Evolutionary conservation across 2,329 filamentous ascomycete genomes (phyloP).

Genomic region (Biscogniauxia sp.): DNA sequence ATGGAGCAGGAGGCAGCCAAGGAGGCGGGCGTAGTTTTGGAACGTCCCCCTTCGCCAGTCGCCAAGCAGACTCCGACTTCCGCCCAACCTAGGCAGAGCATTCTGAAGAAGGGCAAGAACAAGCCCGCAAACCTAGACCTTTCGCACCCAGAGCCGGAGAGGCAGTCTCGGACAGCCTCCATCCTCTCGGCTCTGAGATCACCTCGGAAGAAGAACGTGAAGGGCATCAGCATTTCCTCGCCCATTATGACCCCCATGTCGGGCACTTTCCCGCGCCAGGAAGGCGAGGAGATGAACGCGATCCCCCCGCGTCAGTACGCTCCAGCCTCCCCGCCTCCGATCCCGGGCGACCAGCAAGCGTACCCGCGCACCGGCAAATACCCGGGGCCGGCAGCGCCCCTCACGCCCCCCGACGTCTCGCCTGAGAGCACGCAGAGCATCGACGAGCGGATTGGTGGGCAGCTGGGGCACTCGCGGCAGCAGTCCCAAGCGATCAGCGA

Average conservation of each 20-base stretch:
- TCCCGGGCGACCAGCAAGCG: constrained; percentile 47
- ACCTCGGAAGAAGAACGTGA: constrained; percentile 50
- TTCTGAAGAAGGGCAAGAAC: constrained; percentile 41
- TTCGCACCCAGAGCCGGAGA: constrained; percentile 41
- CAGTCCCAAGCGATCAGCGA: constrained; percentile 40
- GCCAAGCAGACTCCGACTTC: constrained; percentile 26
- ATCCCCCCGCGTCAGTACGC: constrained; percentile 59
- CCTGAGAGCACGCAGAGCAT: constrained; percentile 51
- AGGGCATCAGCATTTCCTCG: constrained; percentile 59
- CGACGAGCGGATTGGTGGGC: constrained; percentile 52
- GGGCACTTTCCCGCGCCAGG: constrained; percentile 54
- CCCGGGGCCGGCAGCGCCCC: constrained; percentile 39
- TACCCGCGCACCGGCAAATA: constrained; percentile 32
- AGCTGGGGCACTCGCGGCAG: constrained; percentile 39
- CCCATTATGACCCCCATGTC: constrained; percentile 65
- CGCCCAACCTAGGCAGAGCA: constrained; percentile 42
- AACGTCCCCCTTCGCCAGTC: constrained; percentile 41
- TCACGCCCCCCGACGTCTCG: constrained; percentile 45
- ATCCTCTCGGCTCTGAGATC: constrained; percentile 62
- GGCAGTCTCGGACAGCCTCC: constrained; percentile 57
- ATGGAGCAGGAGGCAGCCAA: constrained; percentile 82
- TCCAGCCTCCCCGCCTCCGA: constrained; percentile 55
- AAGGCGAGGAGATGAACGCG: constrained; percentile 54
- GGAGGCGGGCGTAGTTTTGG: constrained; percentile 51
- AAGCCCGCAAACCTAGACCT: constrained; percentile 42